Evolutionary conservation across 1,284 basidiomycete species (phyloP), one percentile per base, ranked within the genome.

Genomic region (Tremellales sp.): DNA sequence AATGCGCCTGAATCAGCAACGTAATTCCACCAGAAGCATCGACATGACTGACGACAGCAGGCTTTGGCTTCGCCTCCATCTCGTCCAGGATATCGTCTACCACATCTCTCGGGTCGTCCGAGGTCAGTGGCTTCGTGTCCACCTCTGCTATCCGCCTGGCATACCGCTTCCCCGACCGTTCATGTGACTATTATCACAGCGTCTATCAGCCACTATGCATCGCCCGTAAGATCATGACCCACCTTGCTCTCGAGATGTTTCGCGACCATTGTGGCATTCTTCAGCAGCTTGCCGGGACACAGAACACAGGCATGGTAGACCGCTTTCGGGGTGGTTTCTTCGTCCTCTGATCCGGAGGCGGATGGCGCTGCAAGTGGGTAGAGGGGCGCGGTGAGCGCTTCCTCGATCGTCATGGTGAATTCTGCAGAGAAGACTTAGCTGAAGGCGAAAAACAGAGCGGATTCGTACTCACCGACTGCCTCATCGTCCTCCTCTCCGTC

Each of bases 261-360:
- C 48, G 77, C 71, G 13, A 79, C 75, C 80, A 86, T 83, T 43
- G 75, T 76, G 12, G 63, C 51, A 45, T 80, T 79, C 69, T 87
- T 88, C 43, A 91, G 74, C 16, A 78, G 58, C 63, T 85, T 88
- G 27, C 82, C 82, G 5, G 84, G 86, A 68, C 87, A 91, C 8
- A 85, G 64, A 4, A 85, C 76, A 62, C 87, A 90, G 24, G 75
- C 77, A 77, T 19, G 79, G 75, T 41, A 81, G 16, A 26, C 7
- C 7, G 27, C 27, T 39, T 25, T 21, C 13, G 24, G 18, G 13
- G 7, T 18, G 24, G 18, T 9, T 10, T 10, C 10, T 24, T 22
- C 18, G 8, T 39, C 37, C 47, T 54, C 19, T 48, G 24, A 9
- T 40, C 74, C 9, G 78, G 51, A 3, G 79, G 38, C 22, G 18